Base-by-base conservation (phyloP, 176 grass and related monocot species). In the Rhipidocladum racemiflorum region DNA sequence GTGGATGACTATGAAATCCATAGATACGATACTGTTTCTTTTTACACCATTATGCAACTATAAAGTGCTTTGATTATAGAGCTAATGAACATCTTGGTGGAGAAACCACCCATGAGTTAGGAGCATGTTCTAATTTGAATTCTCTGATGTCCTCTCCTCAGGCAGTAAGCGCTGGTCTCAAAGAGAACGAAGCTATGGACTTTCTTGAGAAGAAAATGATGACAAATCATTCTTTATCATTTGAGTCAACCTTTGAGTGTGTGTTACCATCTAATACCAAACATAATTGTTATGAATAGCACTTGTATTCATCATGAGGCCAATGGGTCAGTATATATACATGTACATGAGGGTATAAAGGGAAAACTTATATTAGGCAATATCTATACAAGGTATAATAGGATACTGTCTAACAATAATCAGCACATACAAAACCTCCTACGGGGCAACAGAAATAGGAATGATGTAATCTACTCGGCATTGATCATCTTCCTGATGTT, bases 161-260 rank as follows among this genome's bases (percentile, higher is more conserved):
- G 91, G 91, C 87, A 65, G 77, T 53, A 69, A 84, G 87, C 69
- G 84, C 73, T 79, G 91, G 91, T 35, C 77, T 70, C 50, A 87
- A 85, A 61, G 85, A 82, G 11, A 75, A 5, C n/a, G 91, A 90
- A 82, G 87, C 85, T 64, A 82, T 74, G 20, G 75, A 90, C 60
- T 90, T 90, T 67, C 85, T 93, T 65, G 91, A 93, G 85, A 73
- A 85, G 53, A 65, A 69, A 75, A 90, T 93, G 87, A 75, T 68
- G 61, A 77, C 25, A 28, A 18, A 60, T 74, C 89, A 84, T 43
- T 25, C 60, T 34, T 77, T 90, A 60, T 79, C 87, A 64, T 85
- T 74, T 53, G 28, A 82, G 21, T 28, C 28, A 83, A 83, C 80
- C 16, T 1, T 65, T 54, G 14, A 72, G 80, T 88, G 21, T 2